Base-by-base conservation (phyloP, 1,284 basidiomycete genomes). In the Moesziomyces aphidis region DNA sequence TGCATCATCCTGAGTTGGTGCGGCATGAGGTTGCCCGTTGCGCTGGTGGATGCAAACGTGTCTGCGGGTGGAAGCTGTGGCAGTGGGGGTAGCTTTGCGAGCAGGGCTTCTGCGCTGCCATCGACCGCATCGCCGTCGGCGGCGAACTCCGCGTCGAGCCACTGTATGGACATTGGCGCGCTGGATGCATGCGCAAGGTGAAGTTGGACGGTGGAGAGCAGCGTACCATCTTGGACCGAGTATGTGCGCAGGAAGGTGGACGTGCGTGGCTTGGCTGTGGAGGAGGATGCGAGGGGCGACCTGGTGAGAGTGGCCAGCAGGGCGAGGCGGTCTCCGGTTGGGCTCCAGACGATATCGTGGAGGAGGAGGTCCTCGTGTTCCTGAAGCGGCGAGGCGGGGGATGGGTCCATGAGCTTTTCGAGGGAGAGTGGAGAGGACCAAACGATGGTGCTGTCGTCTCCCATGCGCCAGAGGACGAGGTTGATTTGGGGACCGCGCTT, bases 1-100 rank as follows among this genome's bases (percentile, higher is more conserved):
- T 71, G 72, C 72, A 70, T 70, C 72, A 74, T 70, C 15, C 72
- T 50, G 10, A 74, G 58, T 60, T 74, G 72, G 28, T 74, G 72
- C 0, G 72, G 72, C 72, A 74, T 74, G 42, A 74, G 63, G 24
- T 61, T 74, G 47, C 47, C 61, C 0, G 55, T 23, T 5, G 56
- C 52, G 8, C 59, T 52, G 0, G 57, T 56, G 11, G 55, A 55
- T 31, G 63, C 63, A 53, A 70, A 74, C 15, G 59, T 61, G 21
- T 74, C 67, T 15, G 58, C 67, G 11, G 56, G 15, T 11, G 66
- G 67, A 15, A 74, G 59, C 15, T 21, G 48, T 2, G 72, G 62
- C 8, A 74, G 60, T 11, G 62, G 63, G 17, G 54, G 22, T 3
- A 66, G 44, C 46, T 70, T 74, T 28, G 47, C n/a, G 15, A 74